Percentiles rank a stretch among this genome's conserved stretches.
Evolutionary conservation across 768 basidiomycete genomes (phyloP).

Genomic region (Sistotremastrum suecicum): DNA sequence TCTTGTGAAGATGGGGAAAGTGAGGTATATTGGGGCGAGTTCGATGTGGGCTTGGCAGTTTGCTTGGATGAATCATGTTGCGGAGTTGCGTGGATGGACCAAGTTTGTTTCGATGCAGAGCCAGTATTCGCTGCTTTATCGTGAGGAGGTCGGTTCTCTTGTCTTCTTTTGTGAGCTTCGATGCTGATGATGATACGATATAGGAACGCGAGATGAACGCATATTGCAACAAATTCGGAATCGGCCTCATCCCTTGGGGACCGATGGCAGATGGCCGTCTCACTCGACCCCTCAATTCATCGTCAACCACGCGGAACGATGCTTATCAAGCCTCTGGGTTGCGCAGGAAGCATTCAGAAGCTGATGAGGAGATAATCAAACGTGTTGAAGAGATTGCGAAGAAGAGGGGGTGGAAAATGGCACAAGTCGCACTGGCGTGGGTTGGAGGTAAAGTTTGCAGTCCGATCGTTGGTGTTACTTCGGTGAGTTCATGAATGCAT

Average conservation of each 20-base stretch:
- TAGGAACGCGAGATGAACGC: conserved; percentile 32
- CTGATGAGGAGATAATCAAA: conserved; percentile 21
- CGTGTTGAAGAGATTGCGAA: conserved; percentile 28
- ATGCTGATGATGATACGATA: neutral
- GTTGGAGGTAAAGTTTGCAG: conserved; percentile 24
- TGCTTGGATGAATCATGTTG: conserved; percentile 30
- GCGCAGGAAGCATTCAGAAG: conserved; percentile 12
- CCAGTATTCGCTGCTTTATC: conserved; percentile 38
- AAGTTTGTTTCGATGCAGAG: conserved; percentile 44
- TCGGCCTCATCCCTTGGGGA: conserved; percentile 38
- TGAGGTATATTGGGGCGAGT: conserved; percentile 26
- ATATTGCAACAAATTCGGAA: conserved; percentile 33
- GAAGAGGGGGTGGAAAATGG: conserved; percentile 27
- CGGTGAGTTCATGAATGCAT: conserved; percentile 8
- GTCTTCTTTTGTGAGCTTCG: neutral
- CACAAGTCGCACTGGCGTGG: conserved; percentile 33
- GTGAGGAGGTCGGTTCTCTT: conserved; percentile 27
- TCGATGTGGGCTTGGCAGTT: conserved; percentile 35
- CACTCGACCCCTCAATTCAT: conserved; percentile 20
- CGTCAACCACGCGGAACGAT: conserved; percentile 10
- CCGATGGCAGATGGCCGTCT: conserved; percentile 28
- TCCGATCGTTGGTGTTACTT: conserved; percentile 30
- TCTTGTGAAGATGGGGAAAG: conserved; percentile 30
- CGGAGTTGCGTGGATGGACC: conserved; percentile 31
- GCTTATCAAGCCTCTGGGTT: conserved; percentile 7